phyloP scores from a whole-genome alignment of 2,329 filamentous ascomycete genomes.

The Fusarium domesticum region DNA sequence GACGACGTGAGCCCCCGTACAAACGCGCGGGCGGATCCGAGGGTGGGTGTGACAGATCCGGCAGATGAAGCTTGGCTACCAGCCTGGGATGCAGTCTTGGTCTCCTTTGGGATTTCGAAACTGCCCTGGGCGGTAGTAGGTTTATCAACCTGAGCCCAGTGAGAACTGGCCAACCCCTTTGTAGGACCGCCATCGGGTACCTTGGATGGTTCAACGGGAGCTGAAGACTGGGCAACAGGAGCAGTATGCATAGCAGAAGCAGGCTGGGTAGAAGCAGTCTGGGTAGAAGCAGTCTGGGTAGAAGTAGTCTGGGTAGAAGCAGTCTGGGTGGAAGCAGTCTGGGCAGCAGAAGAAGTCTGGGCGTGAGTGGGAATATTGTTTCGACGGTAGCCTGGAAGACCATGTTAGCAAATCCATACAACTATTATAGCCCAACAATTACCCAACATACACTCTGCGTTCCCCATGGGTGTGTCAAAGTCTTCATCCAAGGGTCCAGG shows the following conservation, averaged over 20 bases:
- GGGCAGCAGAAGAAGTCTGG: neutral
- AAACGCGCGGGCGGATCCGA: neutral
- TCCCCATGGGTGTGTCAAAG: neutral
- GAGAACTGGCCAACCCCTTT: neutral
- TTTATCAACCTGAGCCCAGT: neutral
- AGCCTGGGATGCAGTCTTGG: neutral
- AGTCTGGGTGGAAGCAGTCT: neutral
- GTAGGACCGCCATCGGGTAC: neutral
- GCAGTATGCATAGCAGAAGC: neutral
- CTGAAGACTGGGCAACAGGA: neutral
- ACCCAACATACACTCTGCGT: neutral
- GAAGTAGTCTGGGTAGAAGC: neutral
- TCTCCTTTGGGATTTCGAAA: neutral
- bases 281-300: neutral
- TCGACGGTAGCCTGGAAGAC: neutral
- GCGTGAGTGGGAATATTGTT: neutral
- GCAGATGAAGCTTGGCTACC: neutral
- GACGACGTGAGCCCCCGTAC: constrained; percentile 18
- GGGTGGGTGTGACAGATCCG: neutral
- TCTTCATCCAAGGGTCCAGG: neutral
- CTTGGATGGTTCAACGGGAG: neutral
- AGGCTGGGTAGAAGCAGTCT: neutral
- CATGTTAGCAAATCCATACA: neutral
- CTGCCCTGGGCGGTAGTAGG: neutral
- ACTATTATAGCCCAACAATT: neutral